phyloP scores from a whole-genome alignment of 441 rosid species.

The Pelargonium fulgidum region DNA sequence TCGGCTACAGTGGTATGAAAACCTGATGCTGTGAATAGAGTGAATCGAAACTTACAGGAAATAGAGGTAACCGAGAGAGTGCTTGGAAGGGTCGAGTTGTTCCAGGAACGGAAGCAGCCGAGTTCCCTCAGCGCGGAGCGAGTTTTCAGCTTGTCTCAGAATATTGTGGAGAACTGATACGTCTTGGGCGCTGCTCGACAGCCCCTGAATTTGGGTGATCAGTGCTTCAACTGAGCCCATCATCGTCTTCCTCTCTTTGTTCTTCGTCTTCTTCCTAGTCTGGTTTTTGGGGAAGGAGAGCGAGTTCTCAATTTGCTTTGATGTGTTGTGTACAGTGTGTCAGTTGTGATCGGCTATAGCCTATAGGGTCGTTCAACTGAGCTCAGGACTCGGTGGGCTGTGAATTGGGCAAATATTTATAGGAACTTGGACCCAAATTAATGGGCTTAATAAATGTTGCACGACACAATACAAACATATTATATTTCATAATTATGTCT shows the following conservation, averaged over 20 bases:
- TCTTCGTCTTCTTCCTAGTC: neutral
- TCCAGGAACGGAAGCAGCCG: conserved; percentile 51
- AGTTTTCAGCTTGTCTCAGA: conserved; percentile 57
- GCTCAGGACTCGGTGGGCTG: too few species aligned
- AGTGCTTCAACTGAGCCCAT: conserved; percentile 51
- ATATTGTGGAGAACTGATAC: conserved; percentile 44
- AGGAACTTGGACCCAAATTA: too few species aligned
- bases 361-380: too few species aligned
- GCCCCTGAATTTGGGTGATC: conserved; percentile 75
- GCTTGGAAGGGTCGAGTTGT: conserved; percentile 72
- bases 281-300: too few species aligned
- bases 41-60: conserved; percentile 46
- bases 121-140: conserved; percentile 48
- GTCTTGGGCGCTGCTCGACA: conserved; percentile 55
- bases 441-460: too few species aligned
- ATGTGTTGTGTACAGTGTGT: too few species aligned
- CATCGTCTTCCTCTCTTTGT: neutral
- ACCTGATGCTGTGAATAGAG: neutral
- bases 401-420: too few species aligned
- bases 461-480: too few species aligned
- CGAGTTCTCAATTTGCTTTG: too few species aligned
- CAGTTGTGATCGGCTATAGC: too few species aligned
- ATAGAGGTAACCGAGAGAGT: conserved; percentile 89
- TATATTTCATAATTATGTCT: too few species aligned
- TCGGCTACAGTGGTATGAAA: neutral